These are phyloP conservation scores for Dictyostelium gargantuum DNA, from an alignment of 208 protist species.

Conservation along the genomic window DNA sequence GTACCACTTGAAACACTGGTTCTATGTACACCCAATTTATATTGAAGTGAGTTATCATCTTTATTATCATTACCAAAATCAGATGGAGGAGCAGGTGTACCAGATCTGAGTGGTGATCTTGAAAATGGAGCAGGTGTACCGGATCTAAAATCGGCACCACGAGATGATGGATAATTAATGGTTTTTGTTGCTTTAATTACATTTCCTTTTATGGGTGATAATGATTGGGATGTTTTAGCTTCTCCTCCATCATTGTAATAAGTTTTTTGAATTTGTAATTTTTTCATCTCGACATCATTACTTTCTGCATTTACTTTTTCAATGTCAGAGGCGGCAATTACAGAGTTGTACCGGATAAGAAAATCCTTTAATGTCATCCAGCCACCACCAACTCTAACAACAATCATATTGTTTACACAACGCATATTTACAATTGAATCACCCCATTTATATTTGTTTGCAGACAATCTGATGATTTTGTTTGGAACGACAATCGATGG, in stretches of 20 bases:
- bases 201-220: not conserved
- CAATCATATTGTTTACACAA: constrained; percentile 52
- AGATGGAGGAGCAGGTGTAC: not conserved
- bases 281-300: not conserved
- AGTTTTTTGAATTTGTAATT: constrained; percentile 56
- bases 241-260: not conserved
- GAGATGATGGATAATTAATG: not conserved
- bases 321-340: constrained; percentile 21
- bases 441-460: constrained; percentile 64
- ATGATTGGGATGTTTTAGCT: constrained; percentile 41
- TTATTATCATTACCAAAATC: too few species aligned
- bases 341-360: constrained; percentile 34
- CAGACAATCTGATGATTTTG: not conserved
- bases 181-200: constrained; percentile 37
- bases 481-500: constrained; percentile 40
- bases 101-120: not conserved
- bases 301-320: not conserved
- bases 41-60: not conserved
- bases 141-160: not conserved
- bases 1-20: constrained; percentile 23
- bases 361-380: constrained; percentile 62
- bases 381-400: constrained; percentile 44
- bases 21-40: constrained; percentile 41
- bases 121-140: constrained; percentile 9
- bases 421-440: constrained; percentile 54